Base-by-base conservation (phyloP, 345 rosid genomes). In the Ricinus communis region DNA sequence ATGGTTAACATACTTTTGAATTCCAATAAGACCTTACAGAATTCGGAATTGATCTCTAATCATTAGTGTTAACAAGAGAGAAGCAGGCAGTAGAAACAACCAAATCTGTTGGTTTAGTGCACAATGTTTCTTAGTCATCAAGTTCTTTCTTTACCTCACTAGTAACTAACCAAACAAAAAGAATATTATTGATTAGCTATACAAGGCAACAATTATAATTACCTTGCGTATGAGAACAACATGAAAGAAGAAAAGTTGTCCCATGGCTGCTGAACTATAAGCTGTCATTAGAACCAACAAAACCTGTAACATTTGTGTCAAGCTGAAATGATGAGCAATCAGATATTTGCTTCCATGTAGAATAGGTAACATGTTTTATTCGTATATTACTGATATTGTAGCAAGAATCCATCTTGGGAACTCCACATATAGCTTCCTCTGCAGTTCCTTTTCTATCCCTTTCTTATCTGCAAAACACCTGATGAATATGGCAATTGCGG, bases 211-310 rank as follows among this genome's bases (percentile, higher is more conserved):
- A 27, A 19, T 14, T 27, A 21, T 33, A 53, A 18, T 80, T 81
- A 94, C 97, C 97, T 95, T 95, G 71, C 97, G 87, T 51, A 92
- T 95, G 70, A 95, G 96, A 83, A 95, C 96, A 52, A 88, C 85
- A 74, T 92, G 98, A 81, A 95, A 95, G 78, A 95, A 81, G 85
- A 95, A 90, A 71, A 95, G 98, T 78, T 95, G 98, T 31, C 98
- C 97, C 88, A 95, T 84, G 41, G 98, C 99, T 5, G 98, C 99
- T 0, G 97, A 80, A 55, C 99, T 87, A 69, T 90, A 95, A 61
- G 90, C 87, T 14, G 96, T 88, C 75, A 95, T 80, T 65, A 90
- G 79, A 54, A 87, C 87, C 82, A 95, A 62, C 73, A 92, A 11
- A 71, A 92, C 80, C 98, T 95, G 87, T 49, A 69, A 70, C 33